Conservation (phyloP, 1,284 basidiomycete genomes). For the Boletus smithii region DNA sequence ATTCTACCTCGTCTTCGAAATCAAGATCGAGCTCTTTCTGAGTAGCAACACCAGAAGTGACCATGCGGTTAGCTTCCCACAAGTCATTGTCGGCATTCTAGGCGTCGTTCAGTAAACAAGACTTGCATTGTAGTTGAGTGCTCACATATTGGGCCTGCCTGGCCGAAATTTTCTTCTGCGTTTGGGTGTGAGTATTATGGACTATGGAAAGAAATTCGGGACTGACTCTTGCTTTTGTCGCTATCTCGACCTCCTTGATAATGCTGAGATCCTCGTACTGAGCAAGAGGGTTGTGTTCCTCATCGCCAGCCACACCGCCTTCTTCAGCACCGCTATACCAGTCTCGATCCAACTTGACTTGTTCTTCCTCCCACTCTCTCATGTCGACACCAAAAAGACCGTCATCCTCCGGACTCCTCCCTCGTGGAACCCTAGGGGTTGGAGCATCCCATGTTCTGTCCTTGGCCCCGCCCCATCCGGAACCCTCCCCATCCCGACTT, state of each 20-base stretch:
- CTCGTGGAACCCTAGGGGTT: constrained; percentile 68
- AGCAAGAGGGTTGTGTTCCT: constrained; percentile 89
- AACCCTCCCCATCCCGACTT: constrained; percentile 46
- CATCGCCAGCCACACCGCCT: constrained; percentile 79
- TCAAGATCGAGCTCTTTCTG: constrained; percentile 84
- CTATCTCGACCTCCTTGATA: constrained; percentile 75
- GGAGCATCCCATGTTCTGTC: constrained; percentile 81
- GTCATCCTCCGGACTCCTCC: constrained; percentile 62
- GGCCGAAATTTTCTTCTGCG: constrained; percentile 81
- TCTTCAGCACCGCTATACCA: constrained; percentile 94
- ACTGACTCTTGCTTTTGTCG: constrained; percentile 70
- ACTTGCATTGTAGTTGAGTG: constrained; percentile 10
- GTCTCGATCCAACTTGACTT: constrained; percentile 83
- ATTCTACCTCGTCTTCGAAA: constrained; percentile 92
- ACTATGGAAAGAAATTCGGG: neutral
- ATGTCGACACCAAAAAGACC: constrained; percentile 57
- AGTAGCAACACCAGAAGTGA: constrained; percentile 91
- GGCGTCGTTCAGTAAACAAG: neutral
- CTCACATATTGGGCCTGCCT: constrained; percentile 90
- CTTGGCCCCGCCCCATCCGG: constrained; percentile 55
- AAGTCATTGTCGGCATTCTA: constrained; percentile 96
- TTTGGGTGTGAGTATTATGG: constrained; percentile 6
- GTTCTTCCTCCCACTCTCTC: constrained; percentile 94
- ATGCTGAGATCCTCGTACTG: constrained; percentile 83
- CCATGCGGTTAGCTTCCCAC: constrained; percentile 98